Conservation (phyloP, 176 grass and related monocot species). For the Thalia dealbata region DNA sequence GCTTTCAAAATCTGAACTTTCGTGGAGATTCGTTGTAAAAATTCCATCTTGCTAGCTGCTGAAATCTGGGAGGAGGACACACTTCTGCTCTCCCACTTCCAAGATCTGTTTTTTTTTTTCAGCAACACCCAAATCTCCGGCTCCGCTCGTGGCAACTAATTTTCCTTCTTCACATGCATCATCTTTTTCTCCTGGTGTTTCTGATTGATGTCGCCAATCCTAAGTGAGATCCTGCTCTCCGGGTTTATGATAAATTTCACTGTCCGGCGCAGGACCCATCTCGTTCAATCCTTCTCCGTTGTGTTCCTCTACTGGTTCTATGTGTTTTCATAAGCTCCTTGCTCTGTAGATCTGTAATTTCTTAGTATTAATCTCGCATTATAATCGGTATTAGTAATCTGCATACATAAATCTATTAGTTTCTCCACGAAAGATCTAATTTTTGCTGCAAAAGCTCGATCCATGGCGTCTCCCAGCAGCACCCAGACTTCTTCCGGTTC, state of each 20-base stretch:
- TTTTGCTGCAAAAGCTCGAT: constrained; percentile 17
- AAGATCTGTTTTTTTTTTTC: not conserved
- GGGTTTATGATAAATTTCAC: constrained; percentile 99
- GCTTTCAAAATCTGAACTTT: not conserved
- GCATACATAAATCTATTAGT: not conserved
- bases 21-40: not conserved
- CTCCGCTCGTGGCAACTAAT: not conserved
- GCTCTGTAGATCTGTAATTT: constrained; percentile 1
- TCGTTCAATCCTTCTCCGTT: constrained; percentile 98
- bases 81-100: not conserved
- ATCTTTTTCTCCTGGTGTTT: constrained; percentile 48
- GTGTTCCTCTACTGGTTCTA: constrained; percentile 99
- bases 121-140: not conserved
- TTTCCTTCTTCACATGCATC: constrained; percentile 19
- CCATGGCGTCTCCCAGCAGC: constrained; percentile 83
- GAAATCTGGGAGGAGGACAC: not conserved
- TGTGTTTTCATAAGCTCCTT: constrained; percentile 86
- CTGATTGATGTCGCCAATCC: constrained; percentile 84
- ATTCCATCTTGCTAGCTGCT: constrained; percentile 2
- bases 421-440: not conserved
- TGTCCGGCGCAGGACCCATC: constrained; percentile 73
- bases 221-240: constrained; percentile 98
- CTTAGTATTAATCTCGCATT: not conserved
- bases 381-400: not conserved
- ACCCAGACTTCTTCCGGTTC: constrained; percentile 35